Conservation (phyloP, 73 alveolate species). For the Stentor coeruleus region DNA sequence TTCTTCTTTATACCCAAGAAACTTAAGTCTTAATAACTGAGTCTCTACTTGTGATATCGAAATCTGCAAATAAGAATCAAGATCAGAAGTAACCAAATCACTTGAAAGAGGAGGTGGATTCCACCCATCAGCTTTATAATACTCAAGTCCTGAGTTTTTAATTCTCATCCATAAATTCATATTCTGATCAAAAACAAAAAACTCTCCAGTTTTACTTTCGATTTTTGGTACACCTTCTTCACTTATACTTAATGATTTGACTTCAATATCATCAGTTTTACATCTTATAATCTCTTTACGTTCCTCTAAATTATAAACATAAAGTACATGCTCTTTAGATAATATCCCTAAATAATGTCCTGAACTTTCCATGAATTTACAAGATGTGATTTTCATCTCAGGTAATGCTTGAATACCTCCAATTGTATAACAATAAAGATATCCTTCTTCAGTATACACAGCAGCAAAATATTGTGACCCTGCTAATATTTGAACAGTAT, state of each 20-base stretch:
- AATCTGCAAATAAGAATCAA: not conserved
- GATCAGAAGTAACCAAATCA: not conserved
- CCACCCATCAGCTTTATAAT: conserved; percentile 12
- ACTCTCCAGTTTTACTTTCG: conserved; percentile 12
- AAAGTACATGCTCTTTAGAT: not conserved
- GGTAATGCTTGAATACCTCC: not conserved
- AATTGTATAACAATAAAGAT: not conserved
- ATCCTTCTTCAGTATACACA: not conserved
- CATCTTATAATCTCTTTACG: not conserved
- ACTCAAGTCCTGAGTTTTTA: not conserved
- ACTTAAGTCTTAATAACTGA: not conserved
- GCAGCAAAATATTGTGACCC: not conserved
- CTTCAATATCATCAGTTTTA: not conserved
- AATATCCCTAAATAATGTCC: not conserved
- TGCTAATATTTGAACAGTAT: not conserved
- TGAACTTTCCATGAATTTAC: not conserved
- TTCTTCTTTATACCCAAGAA: conserved; percentile 5
- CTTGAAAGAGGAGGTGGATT: not conserved
- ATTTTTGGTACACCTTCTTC: not conserved
- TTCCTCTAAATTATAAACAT: not conserved
- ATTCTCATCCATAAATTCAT: not conserved
- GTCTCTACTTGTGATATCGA: not conserved
- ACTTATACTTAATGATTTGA: not conserved
- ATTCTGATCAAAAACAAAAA: not conserved
- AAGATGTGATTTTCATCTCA: not conserved